Conservation (phyloP, 371 early-diverging fungal species). For the Neoconidiobolus thromboides region DNA sequence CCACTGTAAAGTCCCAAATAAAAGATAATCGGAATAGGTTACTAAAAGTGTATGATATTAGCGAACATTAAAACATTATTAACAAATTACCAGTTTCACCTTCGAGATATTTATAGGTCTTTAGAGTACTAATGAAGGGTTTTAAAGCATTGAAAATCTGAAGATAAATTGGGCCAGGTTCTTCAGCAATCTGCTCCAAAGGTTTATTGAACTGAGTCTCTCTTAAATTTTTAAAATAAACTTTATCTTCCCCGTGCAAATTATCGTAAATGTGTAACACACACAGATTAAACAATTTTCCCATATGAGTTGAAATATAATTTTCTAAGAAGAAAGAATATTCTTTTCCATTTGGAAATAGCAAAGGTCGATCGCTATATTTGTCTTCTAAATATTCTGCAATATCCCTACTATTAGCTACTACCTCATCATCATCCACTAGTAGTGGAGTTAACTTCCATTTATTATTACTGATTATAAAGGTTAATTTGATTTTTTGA, state of each 20-base stretch:
- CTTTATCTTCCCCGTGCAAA: not conserved
- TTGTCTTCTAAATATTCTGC: not conserved
- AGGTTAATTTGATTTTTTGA: not conserved
- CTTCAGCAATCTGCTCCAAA: not conserved
- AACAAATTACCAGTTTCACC: not conserved
- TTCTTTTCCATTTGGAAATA: not conserved
- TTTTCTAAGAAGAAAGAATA: not conserved
- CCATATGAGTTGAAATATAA: not conserved
- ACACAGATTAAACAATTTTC: not conserved
- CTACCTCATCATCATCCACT: not conserved
- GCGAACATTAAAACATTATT: not conserved
- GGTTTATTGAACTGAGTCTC: not conserved
- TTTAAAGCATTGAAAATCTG: not conserved
- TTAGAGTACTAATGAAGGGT: not conserved
- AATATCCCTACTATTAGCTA: not conserved
- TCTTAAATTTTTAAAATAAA: not conserved
- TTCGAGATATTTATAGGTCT: not conserved
- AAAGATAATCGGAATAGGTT: not conserved
- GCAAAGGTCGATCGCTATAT: not conserved
- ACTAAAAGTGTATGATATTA: not conserved
- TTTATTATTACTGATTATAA: not conserved
- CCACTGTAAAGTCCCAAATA: not conserved
- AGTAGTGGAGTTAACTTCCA: not conserved
- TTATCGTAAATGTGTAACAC: not conserved
- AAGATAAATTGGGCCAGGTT: not conserved